A percentile compares a stretch with the other conserved stretches of the same genome.
Conservation (phyloP, 108 stramenopile genomes). For the Mayamaea pseudoterrestris region DNA sequence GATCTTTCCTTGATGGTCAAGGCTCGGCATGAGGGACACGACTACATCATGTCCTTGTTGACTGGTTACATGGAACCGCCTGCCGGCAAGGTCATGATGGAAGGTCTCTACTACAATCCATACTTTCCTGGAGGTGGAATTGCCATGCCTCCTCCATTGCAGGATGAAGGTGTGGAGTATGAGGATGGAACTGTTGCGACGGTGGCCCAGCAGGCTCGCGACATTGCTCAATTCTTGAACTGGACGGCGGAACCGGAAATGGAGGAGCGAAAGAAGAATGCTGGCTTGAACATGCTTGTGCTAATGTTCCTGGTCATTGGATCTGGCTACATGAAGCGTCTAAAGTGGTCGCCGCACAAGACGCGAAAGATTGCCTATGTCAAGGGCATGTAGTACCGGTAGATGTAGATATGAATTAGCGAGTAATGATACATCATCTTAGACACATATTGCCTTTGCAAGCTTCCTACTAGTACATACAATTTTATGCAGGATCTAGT, state of each 20-base stretch:
- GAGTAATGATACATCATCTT: too few relatives aligned
- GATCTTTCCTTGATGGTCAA: slow-evolving; percentile 97
- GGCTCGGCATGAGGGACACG: slow-evolving; percentile 92
- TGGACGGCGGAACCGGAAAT: slow-evolving; percentile 95
- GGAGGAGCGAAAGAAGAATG: slow-evolving; percentile 93
- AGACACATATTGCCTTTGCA: too few relatives aligned
- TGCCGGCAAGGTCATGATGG: slow-evolving; percentile 91
- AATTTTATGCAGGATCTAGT: too few relatives aligned
- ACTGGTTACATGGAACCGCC: slow-evolving; percentile 96
- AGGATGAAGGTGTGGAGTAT: slow-evolving; percentile 95
- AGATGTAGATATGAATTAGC: too few relatives aligned
- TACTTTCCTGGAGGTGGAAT: slow-evolving; percentile 97
- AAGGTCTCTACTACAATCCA: slow-evolving; percentile 92
- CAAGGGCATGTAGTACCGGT: slow-evolving; percentile 35
- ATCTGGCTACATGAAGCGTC: slow-evolving; percentile 96
- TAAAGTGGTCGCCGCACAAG: slow-evolving; percentile 95
- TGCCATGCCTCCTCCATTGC: slow-evolving; percentile 97
- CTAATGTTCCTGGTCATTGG: slow-evolving; percentile 71
- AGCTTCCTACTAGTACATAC: too few relatives aligned
- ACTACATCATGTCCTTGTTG: slow-evolving; percentile 92
- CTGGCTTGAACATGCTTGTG: slow-evolving; percentile 76
- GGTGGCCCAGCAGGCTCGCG: slow-evolving; percentile 87
- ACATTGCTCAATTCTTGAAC: slow-evolving; percentile 78
- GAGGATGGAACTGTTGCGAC: slow-evolving; percentile 97
- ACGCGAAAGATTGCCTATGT: slow-evolving; percentile 93